Conservation (phyloP, 768 basidiomycete species). For the Podaxis rugospora region DNA sequence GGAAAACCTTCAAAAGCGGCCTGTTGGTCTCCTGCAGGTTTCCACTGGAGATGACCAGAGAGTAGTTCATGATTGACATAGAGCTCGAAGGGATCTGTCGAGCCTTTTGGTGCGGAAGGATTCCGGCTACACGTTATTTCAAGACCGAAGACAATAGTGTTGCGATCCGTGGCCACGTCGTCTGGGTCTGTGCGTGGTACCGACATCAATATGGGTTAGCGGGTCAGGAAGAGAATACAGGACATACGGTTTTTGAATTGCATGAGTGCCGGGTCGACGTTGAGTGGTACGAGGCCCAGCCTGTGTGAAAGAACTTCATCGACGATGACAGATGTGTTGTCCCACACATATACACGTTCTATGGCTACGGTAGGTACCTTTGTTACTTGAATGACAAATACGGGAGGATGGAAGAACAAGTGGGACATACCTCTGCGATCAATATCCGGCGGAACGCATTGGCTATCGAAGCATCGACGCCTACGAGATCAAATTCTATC, state of each 20-base stretch:
- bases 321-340: slow-evolving; percentile 91
- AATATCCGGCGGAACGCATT: slow-evolving; percentile 92
- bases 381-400: slow-evolving; percentile 2
- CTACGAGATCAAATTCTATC: slow-evolving; percentile 92
- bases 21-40: slow-evolving; percentile 78
- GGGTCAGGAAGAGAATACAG: neutral
- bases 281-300: slow-evolving; percentile 87
- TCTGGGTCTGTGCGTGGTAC: slow-evolving; percentile 25
- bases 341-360: slow-evolving; percentile 88
- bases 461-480: slow-evolving; percentile 93
- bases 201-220: neutral
- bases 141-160: slow-evolving; percentile 87
- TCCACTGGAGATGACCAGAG: slow-evolving; percentile 69
- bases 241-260: slow-evolving; percentile 44
- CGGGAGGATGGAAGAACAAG: neutral
- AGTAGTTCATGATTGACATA: slow-evolving; percentile 71
- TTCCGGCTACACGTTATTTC: slow-evolving; percentile 62
- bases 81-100: slow-evolving; percentile 53
- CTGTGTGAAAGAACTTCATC: slow-evolving; percentile 93
- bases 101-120: slow-evolving; percentile 47
- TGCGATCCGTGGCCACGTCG: slow-evolving; percentile 78
- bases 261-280: slow-evolving; percentile 75
- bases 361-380: slow-evolving; percentile 91
- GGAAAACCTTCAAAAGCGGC: slow-evolving; percentile 47
- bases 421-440: slow-evolving; percentile 77